Evolutionary conservation across 257 asterid genomes (phyloP), one percentile per base, ranked within the genome.

Genomic region (Fraxinus excelsior): DNA sequence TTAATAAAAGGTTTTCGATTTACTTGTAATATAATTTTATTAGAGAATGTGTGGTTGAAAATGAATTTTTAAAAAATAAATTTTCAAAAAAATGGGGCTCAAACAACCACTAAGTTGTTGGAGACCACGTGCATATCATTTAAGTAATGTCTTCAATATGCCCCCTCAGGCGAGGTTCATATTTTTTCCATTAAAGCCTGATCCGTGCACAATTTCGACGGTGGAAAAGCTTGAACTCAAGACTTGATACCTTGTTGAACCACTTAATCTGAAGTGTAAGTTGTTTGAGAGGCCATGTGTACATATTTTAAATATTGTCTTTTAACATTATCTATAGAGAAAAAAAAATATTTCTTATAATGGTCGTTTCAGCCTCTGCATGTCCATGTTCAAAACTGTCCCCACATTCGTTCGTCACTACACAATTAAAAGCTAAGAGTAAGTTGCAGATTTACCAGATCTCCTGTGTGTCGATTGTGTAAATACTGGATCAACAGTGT

Each of bases 401-500:
- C 21, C 66, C 40, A 77, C 23, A 23, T 37, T 11, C 25, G 42
- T 58, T 7, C 31, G 32, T 21, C 31, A 21, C 31, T 25, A 62
- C 67, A 78, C 37, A 73, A 60, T 73, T 34, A 21, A 67, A 72
- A 73, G 25, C 74, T 70, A 42, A 29, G 29, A 23, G 64, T 60
- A 66, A 31, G 64, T 25, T 38, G 84, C 31, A 75, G 56, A 38
- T 73, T 73, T 81, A 92, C 99, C 98, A 74, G 88, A 85, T 93
- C 90, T 90, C 89, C 91, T 93, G 88, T 93, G 82, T 51, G 83
- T 77, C 23, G 97, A 86, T 31, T 88, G 80, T 71, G 92, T 74
- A 77, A 87, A 80, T 67, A 84, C 92, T 32, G 99, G 97, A 68
- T 97, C 98, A 74, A 87, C 93, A 74, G 97, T 90, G 85, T 80